These are phyloP conservation scores for Colletotrichum simmondsii DNA, from an alignment of 2,329 filamentous ascomycete genomes.

Conservation along the genomic window DNA sequence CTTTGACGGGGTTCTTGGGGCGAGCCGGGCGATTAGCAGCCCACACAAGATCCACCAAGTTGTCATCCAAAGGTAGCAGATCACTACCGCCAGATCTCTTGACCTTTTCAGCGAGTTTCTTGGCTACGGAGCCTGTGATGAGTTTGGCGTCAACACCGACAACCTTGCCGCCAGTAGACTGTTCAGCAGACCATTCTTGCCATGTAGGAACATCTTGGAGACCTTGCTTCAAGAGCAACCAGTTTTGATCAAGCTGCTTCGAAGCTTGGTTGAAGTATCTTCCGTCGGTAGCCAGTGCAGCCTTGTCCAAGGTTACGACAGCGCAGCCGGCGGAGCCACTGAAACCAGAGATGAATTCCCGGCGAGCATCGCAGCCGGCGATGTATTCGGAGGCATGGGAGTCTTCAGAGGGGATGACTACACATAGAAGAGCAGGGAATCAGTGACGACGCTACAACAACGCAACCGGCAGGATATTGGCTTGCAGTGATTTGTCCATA, in stretches of 20 bases:
- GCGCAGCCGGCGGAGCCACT: constrained; percentile 95
- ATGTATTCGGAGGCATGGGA: constrained; percentile 99
- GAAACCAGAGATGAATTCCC: constrained; percentile 93
- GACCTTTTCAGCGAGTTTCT: constrained; percentile 86
- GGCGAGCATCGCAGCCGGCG: constrained; percentile 90
- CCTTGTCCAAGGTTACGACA: constrained; percentile 86
- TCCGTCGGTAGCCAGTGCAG: constrained; percentile 92
- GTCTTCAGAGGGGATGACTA: constrained; percentile 96
- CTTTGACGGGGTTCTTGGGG: constrained; percentile 80
- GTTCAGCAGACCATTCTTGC: constrained; percentile 94
- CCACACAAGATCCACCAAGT: constrained; percentile 95
- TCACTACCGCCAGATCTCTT: constrained; percentile 85
- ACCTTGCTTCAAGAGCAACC: constrained; percentile 91
- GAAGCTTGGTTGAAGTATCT: constrained; percentile 97
- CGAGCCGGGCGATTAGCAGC: constrained; percentile 76
- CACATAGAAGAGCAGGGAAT: constrained; percentile 41
- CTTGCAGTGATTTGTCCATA: constrained; percentile 54
- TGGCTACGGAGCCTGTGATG: constrained; percentile 72
- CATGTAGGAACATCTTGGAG: constrained; percentile 94
- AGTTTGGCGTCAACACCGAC: constrained; percentile 93
- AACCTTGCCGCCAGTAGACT: constrained; percentile 85
- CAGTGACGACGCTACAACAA: constrained; percentile 44
- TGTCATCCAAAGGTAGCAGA: constrained; percentile 79
- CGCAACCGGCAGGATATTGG: neutral
- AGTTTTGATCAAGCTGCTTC: constrained; percentile 91